Evolutionary conservation across 129 eudicot genomes (phyloP), one percentile per base, ranked within the genome.

Genomic region (Chrysanthemum seticuspe): DNA sequence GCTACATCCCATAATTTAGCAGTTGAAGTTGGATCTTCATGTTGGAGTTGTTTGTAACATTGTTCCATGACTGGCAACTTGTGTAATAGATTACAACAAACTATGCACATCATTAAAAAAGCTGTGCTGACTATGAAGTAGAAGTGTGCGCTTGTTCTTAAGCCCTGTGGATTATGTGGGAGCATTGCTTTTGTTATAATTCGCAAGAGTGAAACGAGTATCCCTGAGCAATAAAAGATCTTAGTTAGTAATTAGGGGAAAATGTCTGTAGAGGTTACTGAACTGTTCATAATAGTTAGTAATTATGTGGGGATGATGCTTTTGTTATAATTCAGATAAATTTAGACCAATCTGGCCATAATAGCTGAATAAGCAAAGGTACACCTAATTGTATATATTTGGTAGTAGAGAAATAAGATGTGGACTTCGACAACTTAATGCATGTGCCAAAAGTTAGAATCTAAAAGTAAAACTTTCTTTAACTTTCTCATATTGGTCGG

Each of bases 101-200:
- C 36, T 9, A 88, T 74, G 90, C 92, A 91, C 10, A 48, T 78
- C 40, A 84, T 25, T 67, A 91, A 69, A 55, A 80, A 65, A 25
- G 58, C 53, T 3, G 82, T 50, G 85, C 81, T 82, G 44, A 86
- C 79, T 40, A 84, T 76, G 80, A 91, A 91, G 62, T 88, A 91
- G 56, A 81, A 76, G 44, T 84, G 84, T 14, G 97, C 87, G 52
- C 97, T 91, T 53, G 82, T 83, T 70, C 74, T 81, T 34, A 91
- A 90, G 27, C 96, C 96, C 72, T 81, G 76, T 61, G 88, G 87
- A 15, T 84, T 69, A 13, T 83, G 85, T 61, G 97, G 97, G 40
- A 91, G 84, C 27, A 86, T 84, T 48, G 88, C 96, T 74, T 91
- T 91, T 27, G 96, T 91, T 78, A 86, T 80, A 21, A 91, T 84